These are phyloP conservation scores for Aspergillus hiratsukae DNA, from an alignment of 2,329 filamentous ascomycete genomes.

Conservation along the genomic window DNA sequence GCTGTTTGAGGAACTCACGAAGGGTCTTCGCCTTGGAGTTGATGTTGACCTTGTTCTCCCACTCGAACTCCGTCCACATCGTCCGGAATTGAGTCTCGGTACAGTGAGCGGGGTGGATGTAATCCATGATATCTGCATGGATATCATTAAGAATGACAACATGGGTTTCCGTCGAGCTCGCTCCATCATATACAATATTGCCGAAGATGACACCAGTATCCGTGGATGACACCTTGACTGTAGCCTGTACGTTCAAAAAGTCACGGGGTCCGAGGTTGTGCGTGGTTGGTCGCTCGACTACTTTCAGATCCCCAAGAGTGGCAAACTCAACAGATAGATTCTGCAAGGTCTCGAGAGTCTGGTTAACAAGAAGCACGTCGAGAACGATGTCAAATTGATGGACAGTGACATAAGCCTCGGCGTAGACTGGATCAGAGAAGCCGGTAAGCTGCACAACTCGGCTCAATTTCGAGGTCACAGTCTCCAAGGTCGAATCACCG, in stretches of 20 bases:
- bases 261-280: slow-evolving; percentile 94
- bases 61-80: slow-evolving; percentile 99
- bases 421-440: slow-evolving; percentile 97
- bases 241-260: slow-evolving; percentile 97
- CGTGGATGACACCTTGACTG: slow-evolving; percentile 96
- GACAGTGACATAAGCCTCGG: slow-evolving; percentile 98
- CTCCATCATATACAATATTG: slow-evolving; percentile 95
- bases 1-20: slow-evolving; percentile 83
- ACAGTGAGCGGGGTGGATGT: slow-evolving; percentile 95
- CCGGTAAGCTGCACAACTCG: slow-evolving; percentile 95
- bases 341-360: slow-evolving; percentile 92
- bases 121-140: slow-evolving; percentile 99
- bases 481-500: slow-evolving; percentile 77
- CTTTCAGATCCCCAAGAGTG: slow-evolving; percentile 95
- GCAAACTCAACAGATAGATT: slow-evolving; percentile 98
- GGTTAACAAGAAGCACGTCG: slow-evolving; percentile 93
- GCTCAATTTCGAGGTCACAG: slow-evolving; percentile 88
- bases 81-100: slow-evolving; percentile 97
- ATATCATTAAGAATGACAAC: slow-evolving; percentile 98
- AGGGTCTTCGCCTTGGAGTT: slow-evolving; percentile 93
- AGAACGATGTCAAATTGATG: slow-evolving; percentile 98
- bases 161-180: slow-evolving; percentile 86
- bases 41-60: slow-evolving; percentile 99
- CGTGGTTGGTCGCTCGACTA: slow-evolving; percentile 92
- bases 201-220: slow-evolving; percentile 98